These are phyloP conservation scores for Lolium perenne DNA, from an alignment of 176 grass and related monocot species.

Conservation along the genomic window DNA sequence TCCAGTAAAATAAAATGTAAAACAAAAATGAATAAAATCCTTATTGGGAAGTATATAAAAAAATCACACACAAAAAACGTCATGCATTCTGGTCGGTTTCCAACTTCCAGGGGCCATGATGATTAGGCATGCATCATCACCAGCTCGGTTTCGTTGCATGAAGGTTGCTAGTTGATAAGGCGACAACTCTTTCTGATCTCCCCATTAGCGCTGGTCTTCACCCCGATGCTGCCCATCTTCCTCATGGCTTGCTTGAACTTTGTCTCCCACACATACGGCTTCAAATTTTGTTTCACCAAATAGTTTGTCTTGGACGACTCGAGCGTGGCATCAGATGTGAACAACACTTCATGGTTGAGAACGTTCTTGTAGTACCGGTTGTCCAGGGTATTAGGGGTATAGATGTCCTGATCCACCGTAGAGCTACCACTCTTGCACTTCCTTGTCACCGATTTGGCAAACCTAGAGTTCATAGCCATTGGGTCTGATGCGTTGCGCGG, in stretches of 20 bases:
- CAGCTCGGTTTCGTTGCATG: background rate
- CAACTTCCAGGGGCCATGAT: too few species aligned
- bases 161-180: background rate
- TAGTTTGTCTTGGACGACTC: background rate
- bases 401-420: background rate
- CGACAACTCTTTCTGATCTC: slow-evolving; percentile 45
- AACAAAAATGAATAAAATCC: too few species aligned
- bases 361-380: slow-evolving; percentile 46
- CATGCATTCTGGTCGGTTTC: too few species aligned
- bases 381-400: slow-evolving; percentile 18
- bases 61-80: too few species aligned
- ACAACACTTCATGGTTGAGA: slow-evolving; percentile 2
- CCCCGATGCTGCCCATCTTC: slow-evolving; percentile 29
- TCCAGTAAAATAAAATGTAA: too few species aligned
- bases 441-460: background rate
- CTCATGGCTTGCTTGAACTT: slow-evolving; percentile 41
- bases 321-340: slow-evolving; percentile 41
- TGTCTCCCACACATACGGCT: background rate
- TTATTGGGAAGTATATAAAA: too few species aligned
- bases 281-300: background rate
- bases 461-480: background rate
- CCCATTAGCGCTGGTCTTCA: background rate
- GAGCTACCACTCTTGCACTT: background rate
- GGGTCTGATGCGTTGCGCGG: background rate
- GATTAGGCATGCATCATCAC: too few species aligned